phyloP scores from a whole-genome alignment of 345 rosid species.

The Hibiscus trionum region DNA sequence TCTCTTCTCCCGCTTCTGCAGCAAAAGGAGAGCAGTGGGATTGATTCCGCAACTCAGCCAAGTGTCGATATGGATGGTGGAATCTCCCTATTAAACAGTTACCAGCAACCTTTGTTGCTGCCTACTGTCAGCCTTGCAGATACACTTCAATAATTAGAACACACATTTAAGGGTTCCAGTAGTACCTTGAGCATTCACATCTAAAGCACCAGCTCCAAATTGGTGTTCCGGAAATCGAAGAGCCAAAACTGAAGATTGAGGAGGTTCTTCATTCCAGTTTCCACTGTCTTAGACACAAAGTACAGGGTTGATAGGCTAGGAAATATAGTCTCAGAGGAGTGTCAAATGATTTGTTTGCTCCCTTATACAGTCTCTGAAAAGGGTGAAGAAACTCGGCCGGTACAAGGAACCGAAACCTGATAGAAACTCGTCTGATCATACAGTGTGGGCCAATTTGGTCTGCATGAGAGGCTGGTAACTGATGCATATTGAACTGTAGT shows the following conservation, averaged over 20 bases:
- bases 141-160: conserved; percentile 16
- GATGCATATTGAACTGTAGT: not conserved
- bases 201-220: conserved; percentile 18
- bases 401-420: conserved; percentile 6
- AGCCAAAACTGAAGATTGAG: conserved; percentile 5
- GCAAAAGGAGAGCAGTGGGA: conserved; percentile 24
- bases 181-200: conserved; percentile 24
- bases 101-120: conserved; percentile 20
- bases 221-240: conserved; percentile 19
- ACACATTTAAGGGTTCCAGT: conserved; percentile 9
- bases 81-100: conserved; percentile 26
- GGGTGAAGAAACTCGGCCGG: not conserved
- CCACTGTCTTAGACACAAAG: conserved; percentile 9
- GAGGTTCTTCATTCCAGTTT: conserved; percentile 8
- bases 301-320: conserved; percentile 10
- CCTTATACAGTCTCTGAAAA: not conserved
- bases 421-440: not conserved
- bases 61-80: conserved; percentile 16
- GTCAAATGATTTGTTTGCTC: conserved; percentile 5
- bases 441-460: not conserved
- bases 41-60: conserved; percentile 26
- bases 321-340: conserved; percentile 2
- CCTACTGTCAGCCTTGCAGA: conserved; percentile 22
- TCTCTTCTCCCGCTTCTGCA: conserved; percentile 69
- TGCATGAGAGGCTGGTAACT: conserved; percentile 2